Percentiles rank a stretch among this genome's conserved stretches.
These are phyloP conservation scores for Pestalotiopsis sp. DNA, from an alignment of 2,329 filamentous ascomycete species.

Conservation along the genomic window DNA sequence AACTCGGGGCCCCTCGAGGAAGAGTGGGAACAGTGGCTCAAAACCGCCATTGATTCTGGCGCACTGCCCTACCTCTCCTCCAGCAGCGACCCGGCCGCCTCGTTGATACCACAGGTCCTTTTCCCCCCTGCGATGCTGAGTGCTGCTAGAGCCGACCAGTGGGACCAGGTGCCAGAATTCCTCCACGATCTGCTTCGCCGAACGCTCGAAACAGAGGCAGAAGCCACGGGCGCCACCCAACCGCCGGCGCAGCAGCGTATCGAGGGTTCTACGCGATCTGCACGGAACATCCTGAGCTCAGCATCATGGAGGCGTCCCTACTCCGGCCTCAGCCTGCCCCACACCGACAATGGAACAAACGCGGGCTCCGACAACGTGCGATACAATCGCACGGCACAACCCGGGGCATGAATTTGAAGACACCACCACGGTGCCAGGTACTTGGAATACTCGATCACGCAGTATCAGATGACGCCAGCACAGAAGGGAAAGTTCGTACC, in stretches of 20 bases:
- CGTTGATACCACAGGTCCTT: slow-evolving; percentile 37
- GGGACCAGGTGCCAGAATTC: slow-evolving; percentile 60
- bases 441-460: not conserved
- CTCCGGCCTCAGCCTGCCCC: slow-evolving; percentile 42
- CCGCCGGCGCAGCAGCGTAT: slow-evolving; percentile 18
- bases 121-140: slow-evolving; percentile 56
- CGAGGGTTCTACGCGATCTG: slow-evolving; percentile 11
- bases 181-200: slow-evolving; percentile 56
- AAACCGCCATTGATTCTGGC: slow-evolving; percentile 69
- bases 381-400: slow-evolving; percentile 33
- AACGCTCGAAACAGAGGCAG: slow-evolving; percentile 43
- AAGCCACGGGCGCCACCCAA: slow-evolving; percentile 10
- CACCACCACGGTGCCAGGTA: not conserved
- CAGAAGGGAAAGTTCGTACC: not conserved
- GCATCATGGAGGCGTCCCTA: slow-evolving; percentile 28
- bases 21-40: slow-evolving; percentile 76
- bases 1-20: slow-evolving; percentile 64
- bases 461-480: not conserved
- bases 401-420: slow-evolving; percentile 27
- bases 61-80: slow-evolving; percentile 52
- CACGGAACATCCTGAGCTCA: slow-evolving; percentile 17
- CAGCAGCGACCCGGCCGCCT: slow-evolving; percentile 27
- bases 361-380: slow-evolving; percentile 25
- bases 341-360: slow-evolving; percentile 31
- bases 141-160: slow-evolving; percentile 58